phyloP scores from a whole-genome alignment of 2,329 filamentous ascomycete genomes.

The Cladosporium sp. region DNA sequence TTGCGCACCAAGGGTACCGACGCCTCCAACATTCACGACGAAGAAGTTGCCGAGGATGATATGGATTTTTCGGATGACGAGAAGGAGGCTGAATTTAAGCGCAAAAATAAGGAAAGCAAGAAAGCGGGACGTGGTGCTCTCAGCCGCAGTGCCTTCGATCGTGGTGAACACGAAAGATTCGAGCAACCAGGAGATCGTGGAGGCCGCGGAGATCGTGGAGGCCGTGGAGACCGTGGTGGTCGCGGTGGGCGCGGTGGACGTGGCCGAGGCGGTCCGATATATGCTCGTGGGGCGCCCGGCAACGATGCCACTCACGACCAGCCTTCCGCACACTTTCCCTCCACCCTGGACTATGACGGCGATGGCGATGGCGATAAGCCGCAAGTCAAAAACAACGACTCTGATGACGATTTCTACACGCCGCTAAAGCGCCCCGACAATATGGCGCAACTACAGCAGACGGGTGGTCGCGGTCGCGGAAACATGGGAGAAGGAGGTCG shows the following conservation, averaged over 20 bases:
- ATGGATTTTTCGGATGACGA: constrained; percentile 97
- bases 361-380: background rate
- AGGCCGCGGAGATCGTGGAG: constrained; percentile 14
- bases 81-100: constrained; percentile 61
- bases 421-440: constrained; percentile 45
- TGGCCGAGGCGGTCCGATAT: background rate
- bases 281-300: constrained; percentile 7
- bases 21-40: constrained; percentile 91
- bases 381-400: too few species aligned
- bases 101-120: constrained; percentile 32
- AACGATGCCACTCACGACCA: constrained; percentile 9
- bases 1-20: constrained; percentile 85
- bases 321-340: constrained; percentile 10
- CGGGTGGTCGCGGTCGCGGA: constrained; percentile 33
- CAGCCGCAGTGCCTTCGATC: constrained; percentile 20
- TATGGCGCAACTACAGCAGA: constrained; percentile 42
- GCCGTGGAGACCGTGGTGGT: constrained; percentile 6
- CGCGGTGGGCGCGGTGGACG: background rate
- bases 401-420: constrained; percentile 37
- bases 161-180: constrained; percentile 1
- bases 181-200: constrained; percentile 6
- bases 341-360: constrained; percentile 6
- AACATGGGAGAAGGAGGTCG: constrained; percentile 20
- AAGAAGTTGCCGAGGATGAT: constrained; percentile 81
- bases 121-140: constrained; percentile 23